Percentiles rank a stretch among this genome's conserved stretches.
Conservation (phyloP, 2,329 filamentous ascomycete species). For the Aureobasidium sp. region DNA sequence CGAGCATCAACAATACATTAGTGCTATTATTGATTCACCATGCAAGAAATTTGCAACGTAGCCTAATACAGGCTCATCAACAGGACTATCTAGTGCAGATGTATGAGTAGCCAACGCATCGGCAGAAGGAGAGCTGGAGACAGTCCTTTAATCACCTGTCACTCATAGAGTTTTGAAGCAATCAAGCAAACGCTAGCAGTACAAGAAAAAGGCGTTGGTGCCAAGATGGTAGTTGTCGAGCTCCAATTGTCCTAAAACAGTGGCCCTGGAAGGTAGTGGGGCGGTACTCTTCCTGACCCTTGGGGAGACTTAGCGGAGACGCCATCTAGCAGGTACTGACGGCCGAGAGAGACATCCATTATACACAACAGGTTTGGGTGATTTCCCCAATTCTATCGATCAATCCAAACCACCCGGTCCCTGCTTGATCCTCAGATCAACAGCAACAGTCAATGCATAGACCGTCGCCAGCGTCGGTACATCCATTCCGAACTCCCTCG, state of each 20-base stretch:
- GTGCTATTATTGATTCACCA: background rate
- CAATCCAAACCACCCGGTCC: background rate
- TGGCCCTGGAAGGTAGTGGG: background rate
- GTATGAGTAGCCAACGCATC: background rate
- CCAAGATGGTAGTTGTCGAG: background rate
- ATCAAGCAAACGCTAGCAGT: background rate
- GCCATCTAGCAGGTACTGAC: background rate
- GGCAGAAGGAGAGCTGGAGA: background rate
- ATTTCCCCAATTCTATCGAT: background rate
- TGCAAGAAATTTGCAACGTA: background rate
- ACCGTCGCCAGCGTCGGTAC: conserved; percentile 34
- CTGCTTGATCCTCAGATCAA: conserved; percentile 19
- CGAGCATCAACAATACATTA: background rate
- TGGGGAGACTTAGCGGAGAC: background rate
- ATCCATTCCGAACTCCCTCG: conserved; percentile 31
- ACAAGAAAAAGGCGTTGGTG: background rate
- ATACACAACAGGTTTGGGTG: background rate
- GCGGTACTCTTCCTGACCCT: background rate
- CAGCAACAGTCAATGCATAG: conserved; percentile 25
- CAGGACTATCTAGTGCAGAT: background rate
- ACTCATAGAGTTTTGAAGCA: background rate
- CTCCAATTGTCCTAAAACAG: background rate
- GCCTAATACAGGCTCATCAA: background rate
- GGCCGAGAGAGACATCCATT: background rate
- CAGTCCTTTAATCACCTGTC: background rate